These are phyloP conservation scores for Lentinula detonsa DNA, from an alignment of 768 basidiomycete genomes.

Conservation along the genomic window DNA sequence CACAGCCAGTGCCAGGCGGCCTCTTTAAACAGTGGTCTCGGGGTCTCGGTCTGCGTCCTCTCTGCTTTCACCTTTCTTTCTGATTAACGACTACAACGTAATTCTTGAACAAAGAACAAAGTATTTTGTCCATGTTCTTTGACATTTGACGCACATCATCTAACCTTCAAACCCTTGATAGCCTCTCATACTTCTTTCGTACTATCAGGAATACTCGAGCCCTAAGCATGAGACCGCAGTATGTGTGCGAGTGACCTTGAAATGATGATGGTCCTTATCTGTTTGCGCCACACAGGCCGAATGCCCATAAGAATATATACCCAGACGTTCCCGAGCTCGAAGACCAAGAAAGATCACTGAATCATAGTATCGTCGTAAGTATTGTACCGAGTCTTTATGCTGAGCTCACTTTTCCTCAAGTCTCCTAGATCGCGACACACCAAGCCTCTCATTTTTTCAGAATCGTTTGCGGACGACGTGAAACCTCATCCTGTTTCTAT, in stretches of 20 bases:
- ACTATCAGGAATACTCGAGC: no score
- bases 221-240: not conserved
- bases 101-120: not conserved
- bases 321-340: not conserved
- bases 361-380: not conserved
- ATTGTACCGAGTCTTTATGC: not conserved
- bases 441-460: not conserved
- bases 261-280: not conserved
- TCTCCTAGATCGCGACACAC: not conserved
- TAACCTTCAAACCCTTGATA: not conserved
- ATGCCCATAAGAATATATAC: not conserved
- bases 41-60: no score
- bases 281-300: not conserved
- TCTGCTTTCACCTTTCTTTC: no score
- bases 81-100: no score
- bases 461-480: not conserved
- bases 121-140: not conserved
- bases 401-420: not conserved
- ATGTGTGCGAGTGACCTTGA: not conserved
- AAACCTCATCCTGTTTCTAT: not conserved
- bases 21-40: no score
- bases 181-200: not conserved
- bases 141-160: not conserved
- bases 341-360: not conserved
- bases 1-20: no score